Conservation (phyloP, 768 basidiomycete species). For the Lentinus tigrinus region DNA sequence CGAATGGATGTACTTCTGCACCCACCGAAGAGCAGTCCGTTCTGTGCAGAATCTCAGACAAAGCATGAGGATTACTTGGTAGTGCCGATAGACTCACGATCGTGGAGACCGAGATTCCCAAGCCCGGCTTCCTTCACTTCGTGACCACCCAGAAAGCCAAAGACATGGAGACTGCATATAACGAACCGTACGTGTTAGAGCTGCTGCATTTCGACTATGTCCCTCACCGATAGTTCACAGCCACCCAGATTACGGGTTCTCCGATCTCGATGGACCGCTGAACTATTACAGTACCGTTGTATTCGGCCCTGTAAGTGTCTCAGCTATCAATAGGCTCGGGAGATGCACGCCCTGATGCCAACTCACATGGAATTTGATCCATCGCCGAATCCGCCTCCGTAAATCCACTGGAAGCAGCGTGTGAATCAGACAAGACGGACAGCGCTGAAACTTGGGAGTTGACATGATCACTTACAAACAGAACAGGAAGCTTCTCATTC, state of each 20-base stretch:
- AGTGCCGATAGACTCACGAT: conserved; percentile 33
- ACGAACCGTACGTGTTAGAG: too few relatives aligned
- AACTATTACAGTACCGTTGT: conserved; percentile 46
- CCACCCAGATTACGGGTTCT: conserved; percentile 49
- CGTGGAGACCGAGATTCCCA: conserved; percentile 49
- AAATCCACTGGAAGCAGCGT: conserved; percentile 7
- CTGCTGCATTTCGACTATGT: too few relatives aligned
- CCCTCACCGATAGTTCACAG: conserved; percentile 44
- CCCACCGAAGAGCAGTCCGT: conserved; percentile 41
- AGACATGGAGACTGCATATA: conserved; percentile 20
- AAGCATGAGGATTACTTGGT: background rate
- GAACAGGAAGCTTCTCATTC: conserved; percentile 32
- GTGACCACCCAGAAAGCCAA: conserved; percentile 39
- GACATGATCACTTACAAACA: too few relatives aligned
- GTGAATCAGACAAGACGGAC: too few relatives aligned
- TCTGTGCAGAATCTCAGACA: too few relatives aligned
- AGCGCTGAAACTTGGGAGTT: background rate
- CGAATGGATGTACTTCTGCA: conserved; percentile 34
- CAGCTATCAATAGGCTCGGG: too few relatives aligned
- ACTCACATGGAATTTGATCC: conserved; percentile 7
- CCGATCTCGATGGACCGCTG: conserved; percentile 42
- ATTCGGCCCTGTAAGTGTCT: background rate
- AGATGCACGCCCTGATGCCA: too few relatives aligned
- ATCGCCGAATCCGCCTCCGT: conserved; percentile 6
- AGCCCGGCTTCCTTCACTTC: conserved; percentile 36